These are phyloP conservation scores for Claviceps spartinae DNA, from an alignment of 2,329 filamentous ascomycete species.

Conservation along the genomic window DNA sequence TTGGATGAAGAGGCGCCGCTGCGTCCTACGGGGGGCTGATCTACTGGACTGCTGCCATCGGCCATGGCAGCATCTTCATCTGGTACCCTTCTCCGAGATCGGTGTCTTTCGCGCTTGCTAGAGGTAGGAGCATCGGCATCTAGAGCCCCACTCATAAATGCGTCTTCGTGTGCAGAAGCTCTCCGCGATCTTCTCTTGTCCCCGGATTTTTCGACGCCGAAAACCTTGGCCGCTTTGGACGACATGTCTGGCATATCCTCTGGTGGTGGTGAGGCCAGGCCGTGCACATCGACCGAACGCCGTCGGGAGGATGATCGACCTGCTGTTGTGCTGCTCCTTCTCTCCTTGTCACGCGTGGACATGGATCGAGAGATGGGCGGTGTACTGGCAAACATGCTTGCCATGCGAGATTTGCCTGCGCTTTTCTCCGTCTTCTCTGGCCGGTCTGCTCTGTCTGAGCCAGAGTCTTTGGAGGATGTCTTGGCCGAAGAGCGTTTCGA, in stretches of 20 bases:
- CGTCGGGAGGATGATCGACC: constrained; percentile 54
- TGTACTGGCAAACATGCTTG: constrained; percentile 49
- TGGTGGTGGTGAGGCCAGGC: constrained; percentile 58
- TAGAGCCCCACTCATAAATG: constrained; percentile 31
- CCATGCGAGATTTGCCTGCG: constrained; percentile 40
- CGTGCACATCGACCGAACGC: constrained; percentile 51
- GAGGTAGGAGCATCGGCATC: constrained; percentile 21
- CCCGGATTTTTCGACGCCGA: constrained; percentile 40
- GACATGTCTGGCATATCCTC: constrained; percentile 53
- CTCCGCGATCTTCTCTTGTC: constrained; percentile 34
- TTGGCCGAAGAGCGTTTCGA: constrained; percentile 42
- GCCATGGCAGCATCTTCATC: constrained; percentile 28
- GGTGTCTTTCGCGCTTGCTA: constrained; percentile 20
- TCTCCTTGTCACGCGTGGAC: constrained; percentile 51
- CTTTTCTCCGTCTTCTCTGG: constrained; percentile 29
- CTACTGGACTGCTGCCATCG: constrained; percentile 19
- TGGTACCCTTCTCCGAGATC: constrained; percentile 16
- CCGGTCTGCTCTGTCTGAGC: constrained; percentile 55
- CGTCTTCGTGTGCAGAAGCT: constrained; percentile 33
- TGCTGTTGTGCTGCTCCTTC: constrained; percentile 25
- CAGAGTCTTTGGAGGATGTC: constrained; percentile 52
- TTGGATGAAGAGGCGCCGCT: constrained; percentile 27
- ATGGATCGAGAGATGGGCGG: constrained; percentile 55
- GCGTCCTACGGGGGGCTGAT: constrained; percentile 16
- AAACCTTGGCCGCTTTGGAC: constrained; percentile 65